Evolutionary conservation across 2,329 filamentous ascomycete genomes (phyloP).

Genomic region (Trichoderma sp.): DNA sequence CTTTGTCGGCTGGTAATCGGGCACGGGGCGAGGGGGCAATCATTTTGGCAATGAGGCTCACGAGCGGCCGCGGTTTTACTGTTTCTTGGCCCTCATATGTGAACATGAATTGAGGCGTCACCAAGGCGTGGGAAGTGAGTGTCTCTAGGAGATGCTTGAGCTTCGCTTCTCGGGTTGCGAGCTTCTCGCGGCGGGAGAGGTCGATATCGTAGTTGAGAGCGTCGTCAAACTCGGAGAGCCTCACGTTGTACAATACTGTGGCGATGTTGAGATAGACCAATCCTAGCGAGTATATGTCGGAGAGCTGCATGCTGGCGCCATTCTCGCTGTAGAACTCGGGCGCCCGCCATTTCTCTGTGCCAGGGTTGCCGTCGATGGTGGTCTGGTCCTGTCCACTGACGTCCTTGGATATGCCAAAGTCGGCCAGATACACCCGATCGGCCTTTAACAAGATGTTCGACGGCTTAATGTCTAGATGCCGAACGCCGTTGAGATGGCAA

Average conservation of each 20-base stretch:
- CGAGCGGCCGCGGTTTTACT: conserved; percentile 44
- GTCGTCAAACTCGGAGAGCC: conserved; percentile 44
- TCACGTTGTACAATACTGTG: conserved; percentile 46
- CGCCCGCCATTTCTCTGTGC: conserved; percentile 49
- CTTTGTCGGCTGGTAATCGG: conserved; percentile 40
- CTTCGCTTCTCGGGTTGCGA: conserved; percentile 38
- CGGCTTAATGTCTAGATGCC: conserved; percentile 52
- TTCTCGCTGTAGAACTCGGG: conserved; percentile 45
- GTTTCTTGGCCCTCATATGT: conserved; percentile 42
- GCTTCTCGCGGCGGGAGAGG: conserved; percentile 38
- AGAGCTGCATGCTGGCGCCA: conserved; percentile 48
- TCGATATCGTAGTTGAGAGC: conserved; percentile 37
- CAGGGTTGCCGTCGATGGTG: conserved; percentile 45
- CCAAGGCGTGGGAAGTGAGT: conserved; percentile 41
- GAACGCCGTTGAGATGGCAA: conserved; percentile 45
- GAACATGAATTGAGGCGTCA: conserved; percentile 41
- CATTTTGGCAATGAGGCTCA: conserved; percentile 43
- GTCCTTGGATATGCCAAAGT: conserved; percentile 53
- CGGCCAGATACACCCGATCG: conserved; percentile 49
- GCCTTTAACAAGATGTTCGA: conserved; percentile 50
- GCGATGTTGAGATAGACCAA: conserved; percentile 49
- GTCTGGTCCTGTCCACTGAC: conserved; percentile 49
- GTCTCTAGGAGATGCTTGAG: conserved; percentile 39
- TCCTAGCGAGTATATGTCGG: conserved; percentile 52
- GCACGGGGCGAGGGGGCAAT: conserved; percentile 36